Conservation (phyloP, 2,329 filamentous ascomycete genomes). For the Colletotrichum sp. region DNA sequence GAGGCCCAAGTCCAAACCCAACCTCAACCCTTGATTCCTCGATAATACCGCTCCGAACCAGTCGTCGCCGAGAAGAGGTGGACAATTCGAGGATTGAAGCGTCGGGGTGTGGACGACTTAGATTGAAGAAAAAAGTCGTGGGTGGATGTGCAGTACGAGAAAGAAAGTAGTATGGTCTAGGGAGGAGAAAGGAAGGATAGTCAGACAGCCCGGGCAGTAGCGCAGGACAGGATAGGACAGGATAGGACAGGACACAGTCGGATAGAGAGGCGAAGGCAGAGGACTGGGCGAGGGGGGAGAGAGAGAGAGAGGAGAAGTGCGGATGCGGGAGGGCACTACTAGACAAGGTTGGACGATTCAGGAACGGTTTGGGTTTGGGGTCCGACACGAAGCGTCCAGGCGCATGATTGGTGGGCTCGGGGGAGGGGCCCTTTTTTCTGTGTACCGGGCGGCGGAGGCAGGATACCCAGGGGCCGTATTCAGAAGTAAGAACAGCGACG, state of each 20-base stretch:
- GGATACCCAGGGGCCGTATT: not conserved
- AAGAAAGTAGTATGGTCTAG: not conserved
- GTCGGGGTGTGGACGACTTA: not conserved
- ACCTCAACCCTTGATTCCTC: constrained; percentile 3
- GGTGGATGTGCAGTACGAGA: not conserved
- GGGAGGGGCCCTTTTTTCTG: not conserved
- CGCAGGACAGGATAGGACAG: not conserved
- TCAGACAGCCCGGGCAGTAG: not conserved
- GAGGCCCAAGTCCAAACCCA: constrained; percentile 10
- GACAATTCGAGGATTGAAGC: not conserved
- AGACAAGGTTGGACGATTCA: constrained; percentile 22
- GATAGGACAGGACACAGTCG: not conserved
- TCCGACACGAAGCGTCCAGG: constrained; percentile 15
- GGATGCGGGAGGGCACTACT: constrained; percentile 17
- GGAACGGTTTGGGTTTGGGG: constrained; percentile 22
- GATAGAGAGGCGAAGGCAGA: not conserved
- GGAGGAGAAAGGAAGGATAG: not conserved
- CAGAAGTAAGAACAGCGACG: not conserved
- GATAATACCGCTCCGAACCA: not conserved
- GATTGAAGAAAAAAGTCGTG: not conserved
- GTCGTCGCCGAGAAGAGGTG: not conserved
- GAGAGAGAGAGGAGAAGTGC: constrained; percentile 1
- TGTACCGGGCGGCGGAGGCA: not conserved
- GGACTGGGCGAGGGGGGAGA: not conserved
- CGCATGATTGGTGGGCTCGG: constrained; percentile 5